These are phyloP conservation scores for Canavalia ensiformis DNA, from an alignment of 306 rosid species.

Conservation along the genomic window DNA sequence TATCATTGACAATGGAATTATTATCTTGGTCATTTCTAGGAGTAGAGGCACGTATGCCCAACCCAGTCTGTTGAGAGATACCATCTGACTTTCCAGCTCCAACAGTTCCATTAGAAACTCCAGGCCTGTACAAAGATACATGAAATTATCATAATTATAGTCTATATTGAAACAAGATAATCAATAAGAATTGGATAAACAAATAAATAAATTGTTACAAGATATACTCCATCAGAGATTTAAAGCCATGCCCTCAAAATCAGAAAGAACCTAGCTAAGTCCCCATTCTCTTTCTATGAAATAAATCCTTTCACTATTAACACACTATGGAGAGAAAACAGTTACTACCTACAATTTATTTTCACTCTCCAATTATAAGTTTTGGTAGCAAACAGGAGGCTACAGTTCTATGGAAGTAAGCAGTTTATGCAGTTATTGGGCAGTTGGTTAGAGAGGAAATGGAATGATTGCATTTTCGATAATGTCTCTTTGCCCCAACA, in stretches of 20 bases:
- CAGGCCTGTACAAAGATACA: slow-evolving; percentile 66
- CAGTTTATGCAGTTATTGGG: slow-evolving; percentile 1
- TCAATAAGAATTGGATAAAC: slow-evolving; percentile 33
- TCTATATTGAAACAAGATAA: slow-evolving; percentile 41
- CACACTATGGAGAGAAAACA: not conserved
- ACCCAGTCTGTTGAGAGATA: slow-evolving; percentile 75
- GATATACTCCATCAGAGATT: slow-evolving; percentile 32
- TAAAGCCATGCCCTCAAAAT: slow-evolving; percentile 38
- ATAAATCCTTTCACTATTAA: slow-evolving; percentile 41
- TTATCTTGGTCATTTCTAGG: slow-evolving; percentile 83
- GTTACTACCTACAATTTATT: not conserved
- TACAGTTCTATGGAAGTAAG: not conserved
- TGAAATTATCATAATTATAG: slow-evolving; percentile 45
- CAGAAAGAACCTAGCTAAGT: slow-evolving; percentile 43
- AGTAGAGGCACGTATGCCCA: slow-evolving; percentile 82
- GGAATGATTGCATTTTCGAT: not conserved
- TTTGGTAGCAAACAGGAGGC: slow-evolving; percentile 12
- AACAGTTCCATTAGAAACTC: slow-evolving; percentile 76
- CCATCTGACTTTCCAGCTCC: slow-evolving; percentile 86
- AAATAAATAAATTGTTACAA: slow-evolving; percentile 7
- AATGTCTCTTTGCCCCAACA: slow-evolving; percentile 9
- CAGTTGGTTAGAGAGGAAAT: slow-evolving; percentile 25
- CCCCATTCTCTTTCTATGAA: slow-evolving; percentile 32
- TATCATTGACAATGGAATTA: slow-evolving; percentile 72
- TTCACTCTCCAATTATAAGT: slow-evolving; percentile 7